These are phyloP conservation scores for Xerocomus potaroensis DNA, from an alignment of 768 basidiomycete species.

Conservation along the genomic window DNA sequence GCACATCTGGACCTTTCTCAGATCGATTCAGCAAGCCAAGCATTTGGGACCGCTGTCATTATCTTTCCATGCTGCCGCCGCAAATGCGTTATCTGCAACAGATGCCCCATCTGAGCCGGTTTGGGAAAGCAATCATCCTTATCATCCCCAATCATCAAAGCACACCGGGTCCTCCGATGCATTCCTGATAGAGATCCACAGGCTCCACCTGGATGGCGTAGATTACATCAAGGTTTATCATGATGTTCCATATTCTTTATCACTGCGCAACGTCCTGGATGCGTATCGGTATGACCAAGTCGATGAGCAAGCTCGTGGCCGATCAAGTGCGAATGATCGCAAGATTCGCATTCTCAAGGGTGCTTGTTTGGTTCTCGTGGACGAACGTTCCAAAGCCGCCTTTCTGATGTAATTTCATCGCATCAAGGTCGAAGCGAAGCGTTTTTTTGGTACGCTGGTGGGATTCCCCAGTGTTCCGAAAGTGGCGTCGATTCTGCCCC, in stretches of 20 bases:
- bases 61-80: slow-evolving; percentile 40
- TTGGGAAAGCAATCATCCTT: slow-evolving; percentile 25
- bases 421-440: slow-evolving; percentile 17
- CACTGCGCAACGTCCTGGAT: slow-evolving; percentile 48
- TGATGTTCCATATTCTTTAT: slow-evolving; percentile 44
- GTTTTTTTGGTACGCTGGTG: slow-evolving; percentile 9
- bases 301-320: slow-evolving; percentile 11
- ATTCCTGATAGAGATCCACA: slow-evolving; percentile 14
- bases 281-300: slow-evolving; percentile 39
- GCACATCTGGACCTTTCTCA: slow-evolving; percentile 50
- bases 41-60: slow-evolving; percentile 45
- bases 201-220: slow-evolving; percentile 25
- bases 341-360: slow-evolving; percentile 47
- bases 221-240: slow-evolving; percentile 62
- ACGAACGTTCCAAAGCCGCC: slow-evolving; percentile 42
- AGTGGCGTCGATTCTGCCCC: slow-evolving; percentile 19
- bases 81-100: slow-evolving; percentile 9
- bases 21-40: slow-evolving; percentile 34
- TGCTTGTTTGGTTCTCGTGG: slow-evolving; percentile 44
- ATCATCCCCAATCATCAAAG: slow-evolving; percentile 15
- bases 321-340: slow-evolving; percentile 25
- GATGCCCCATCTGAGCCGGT: slow-evolving; percentile 13
- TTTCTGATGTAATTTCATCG: slow-evolving; percentile 35
- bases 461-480: slow-evolving; percentile 19
- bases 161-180: slow-evolving; percentile 6